phyloP scores from a whole-genome alignment of 768 basidiomycete species.

The Boletus vinaceobasis region DNA sequence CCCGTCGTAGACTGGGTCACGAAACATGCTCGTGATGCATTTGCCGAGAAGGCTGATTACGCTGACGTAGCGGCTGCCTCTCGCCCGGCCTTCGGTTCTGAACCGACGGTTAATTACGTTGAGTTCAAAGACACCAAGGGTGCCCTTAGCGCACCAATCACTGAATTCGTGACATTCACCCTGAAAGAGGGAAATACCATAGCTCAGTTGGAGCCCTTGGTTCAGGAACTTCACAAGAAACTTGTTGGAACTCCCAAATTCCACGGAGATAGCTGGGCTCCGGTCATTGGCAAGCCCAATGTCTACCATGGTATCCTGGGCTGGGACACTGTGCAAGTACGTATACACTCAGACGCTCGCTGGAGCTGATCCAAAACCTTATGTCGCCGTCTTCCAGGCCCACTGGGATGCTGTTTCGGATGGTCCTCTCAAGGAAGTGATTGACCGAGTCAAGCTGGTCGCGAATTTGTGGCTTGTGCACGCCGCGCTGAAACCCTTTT shows the following conservation, averaged over 20 bases:
- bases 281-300: slow-evolving; percentile 15
- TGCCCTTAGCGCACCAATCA: slow-evolving; percentile 25
- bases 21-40: slow-evolving; percentile 16
- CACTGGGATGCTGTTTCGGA: slow-evolving; percentile 33
- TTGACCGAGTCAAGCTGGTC: slow-evolving; percentile 25
- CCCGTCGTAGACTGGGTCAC: slow-evolving; percentile 24
- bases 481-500: slow-evolving; percentile 19
- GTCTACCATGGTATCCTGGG: slow-evolving; percentile 33
- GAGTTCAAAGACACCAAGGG: slow-evolving; percentile 21
- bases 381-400: slow-evolving; percentile 22
- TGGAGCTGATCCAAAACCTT: not conserved
- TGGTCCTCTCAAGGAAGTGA: slow-evolving; percentile 26
- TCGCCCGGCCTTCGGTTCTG: slow-evolving; percentile 18
- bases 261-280: slow-evolving; percentile 30
- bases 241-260: slow-evolving; percentile 22
- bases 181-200: slow-evolving; percentile 24
- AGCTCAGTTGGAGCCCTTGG: slow-evolving; percentile 18
- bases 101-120: slow-evolving; percentile 14
- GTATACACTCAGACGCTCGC: not conserved
- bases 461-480: slow-evolving; percentile 33
- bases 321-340: slow-evolving; percentile 36
- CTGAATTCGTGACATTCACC: slow-evolving; percentile 35
- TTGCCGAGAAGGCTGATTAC: slow-evolving; percentile 9
- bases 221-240: slow-evolving; percentile 19
- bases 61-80: not conserved